Percentiles rank a stretch among this genome's conserved stretches.
Evolutionary conservation across 1,284 basidiomycete species (phyloP).

Genomic region (Irpex rosettiformis): DNA sequence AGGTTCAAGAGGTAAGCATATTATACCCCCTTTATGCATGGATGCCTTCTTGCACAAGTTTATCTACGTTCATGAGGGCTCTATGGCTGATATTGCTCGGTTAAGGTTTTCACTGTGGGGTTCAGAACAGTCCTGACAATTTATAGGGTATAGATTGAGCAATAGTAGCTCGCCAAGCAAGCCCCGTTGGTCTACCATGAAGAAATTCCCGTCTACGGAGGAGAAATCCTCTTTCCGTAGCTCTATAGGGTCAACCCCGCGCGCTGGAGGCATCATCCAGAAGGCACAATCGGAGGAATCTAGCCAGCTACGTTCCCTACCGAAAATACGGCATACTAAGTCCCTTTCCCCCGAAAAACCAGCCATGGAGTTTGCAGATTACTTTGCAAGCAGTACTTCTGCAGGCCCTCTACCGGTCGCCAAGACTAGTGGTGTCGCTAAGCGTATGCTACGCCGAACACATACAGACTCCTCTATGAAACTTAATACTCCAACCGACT

Average conservation of each 20-base stretch:
- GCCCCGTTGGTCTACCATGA: not conserved
- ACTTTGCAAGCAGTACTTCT: not conserved
- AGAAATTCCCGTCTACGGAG: not conserved
- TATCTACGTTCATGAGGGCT: no score
- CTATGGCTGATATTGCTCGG: no score
- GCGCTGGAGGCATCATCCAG: not conserved
- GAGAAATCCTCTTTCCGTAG: not conserved
- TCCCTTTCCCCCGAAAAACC: not conserved
- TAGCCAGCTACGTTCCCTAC: not conserved
- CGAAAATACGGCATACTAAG: not conserved
- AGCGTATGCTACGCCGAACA: slow-evolving; percentile 44
- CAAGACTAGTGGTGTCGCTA: slow-evolving; percentile 29
- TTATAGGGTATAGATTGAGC: not conserved
- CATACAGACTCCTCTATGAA: slow-evolving; percentile 52
- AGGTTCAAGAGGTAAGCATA: not conserved
- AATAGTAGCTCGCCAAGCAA: not conserved
- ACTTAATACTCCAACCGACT: slow-evolving; percentile 14
- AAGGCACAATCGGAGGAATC: not conserved
- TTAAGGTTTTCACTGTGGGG: not conserved
- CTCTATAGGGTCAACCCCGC: not conserved
- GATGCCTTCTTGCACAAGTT: no score
- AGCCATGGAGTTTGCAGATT: not conserved
- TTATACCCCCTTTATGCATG: not conserved
- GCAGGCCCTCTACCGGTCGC: not conserved
- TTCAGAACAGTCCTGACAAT: not conserved